Percentiles rank a stretch among this genome's conserved stretches.
phyloP scores from a whole-genome alignment of 176 grass and related monocot species.

The bread wheat (Triticum aestivum) region DNA sequence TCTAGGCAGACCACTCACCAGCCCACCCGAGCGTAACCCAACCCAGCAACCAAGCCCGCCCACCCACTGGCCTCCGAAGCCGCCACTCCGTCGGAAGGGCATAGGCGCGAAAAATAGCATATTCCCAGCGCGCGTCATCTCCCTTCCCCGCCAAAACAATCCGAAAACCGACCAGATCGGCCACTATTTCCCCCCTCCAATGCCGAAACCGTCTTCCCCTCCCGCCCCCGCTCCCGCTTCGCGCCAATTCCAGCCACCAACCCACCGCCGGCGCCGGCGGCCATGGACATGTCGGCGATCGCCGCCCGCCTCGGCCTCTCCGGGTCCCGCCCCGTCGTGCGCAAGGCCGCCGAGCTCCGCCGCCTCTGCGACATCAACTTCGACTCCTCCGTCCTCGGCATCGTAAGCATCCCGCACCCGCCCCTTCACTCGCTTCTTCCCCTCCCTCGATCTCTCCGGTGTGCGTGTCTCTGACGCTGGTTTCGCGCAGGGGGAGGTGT shows the following conservation, averaged over 20 bases:
- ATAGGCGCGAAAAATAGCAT: slow-evolving; percentile 34
- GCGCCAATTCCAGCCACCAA: not conserved
- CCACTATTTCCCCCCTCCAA: slow-evolving; percentile 29
- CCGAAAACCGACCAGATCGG: slow-evolving; percentile 20
- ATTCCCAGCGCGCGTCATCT: slow-evolving; percentile 32
- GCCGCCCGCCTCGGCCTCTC: slow-evolving; percentile 69
- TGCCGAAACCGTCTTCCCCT: slow-evolving; percentile 16
- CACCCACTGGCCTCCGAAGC: not conserved
- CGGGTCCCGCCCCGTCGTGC: slow-evolving; percentile 50
- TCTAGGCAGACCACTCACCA: no score
- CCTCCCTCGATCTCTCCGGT: not conserved
- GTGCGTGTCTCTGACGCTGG: not conserved
- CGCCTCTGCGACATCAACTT: slow-evolving; percentile 84
- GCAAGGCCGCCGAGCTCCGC: slow-evolving; percentile 91
- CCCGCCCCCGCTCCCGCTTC: not conserved
- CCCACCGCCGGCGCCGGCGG: not conserved
- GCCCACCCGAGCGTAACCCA: not conserved
- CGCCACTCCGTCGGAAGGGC: no score
- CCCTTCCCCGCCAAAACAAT: slow-evolving; percentile 45
- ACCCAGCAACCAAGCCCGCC: not conserved
- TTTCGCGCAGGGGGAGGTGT: slow-evolving; percentile 71
- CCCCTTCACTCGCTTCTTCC: no score
- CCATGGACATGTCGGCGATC: slow-evolving; percentile 85
- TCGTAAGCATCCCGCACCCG: slow-evolving; percentile 8
- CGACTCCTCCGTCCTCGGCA: slow-evolving; percentile 85